These are phyloP conservation scores for Ustilago nuda DNA, from an alignment of 1,284 basidiomycete genomes.

Conservation along the genomic window DNA sequence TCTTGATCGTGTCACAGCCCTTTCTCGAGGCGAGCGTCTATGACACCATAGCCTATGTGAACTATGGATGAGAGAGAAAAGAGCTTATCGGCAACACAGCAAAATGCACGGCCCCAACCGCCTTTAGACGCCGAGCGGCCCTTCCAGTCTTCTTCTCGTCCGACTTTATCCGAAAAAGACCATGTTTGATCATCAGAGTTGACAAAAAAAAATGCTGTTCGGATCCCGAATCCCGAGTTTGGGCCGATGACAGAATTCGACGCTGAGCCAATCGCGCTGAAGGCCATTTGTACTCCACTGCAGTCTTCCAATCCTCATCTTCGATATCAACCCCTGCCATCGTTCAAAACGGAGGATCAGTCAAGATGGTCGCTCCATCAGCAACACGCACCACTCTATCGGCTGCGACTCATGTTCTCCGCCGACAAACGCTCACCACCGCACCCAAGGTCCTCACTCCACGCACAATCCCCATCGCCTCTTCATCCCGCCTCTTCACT, in stretches of 20 bases:
- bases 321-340: background rate
- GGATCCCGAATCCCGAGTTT: background rate
- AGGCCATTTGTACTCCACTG: background rate
- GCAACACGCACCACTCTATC: background rate
- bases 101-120: conserved; percentile 1
- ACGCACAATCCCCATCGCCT: background rate
- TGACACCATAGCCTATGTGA: background rate
- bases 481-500: conserved; percentile 9
- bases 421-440: background rate
- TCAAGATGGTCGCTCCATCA: background rate
- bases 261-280: conserved; percentile 8
- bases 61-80: background rate
- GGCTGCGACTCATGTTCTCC: background rate
- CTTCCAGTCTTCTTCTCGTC: conserved; percentile 17
- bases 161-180: background rate
- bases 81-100: background rate
- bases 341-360: background rate
- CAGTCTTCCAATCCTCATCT: background rate
- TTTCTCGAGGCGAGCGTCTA: background rate
- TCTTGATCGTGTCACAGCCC: conserved; percentile 2
- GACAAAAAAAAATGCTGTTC: background rate
- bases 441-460: conserved; percentile 1
- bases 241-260: background rate
- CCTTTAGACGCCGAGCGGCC: conserved; percentile 8
- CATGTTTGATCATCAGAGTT: background rate